These are phyloP conservation scores for Setaria viridis DNA, from an alignment of 202 grass and related monocot species.

Conservation along the genomic window DNA sequence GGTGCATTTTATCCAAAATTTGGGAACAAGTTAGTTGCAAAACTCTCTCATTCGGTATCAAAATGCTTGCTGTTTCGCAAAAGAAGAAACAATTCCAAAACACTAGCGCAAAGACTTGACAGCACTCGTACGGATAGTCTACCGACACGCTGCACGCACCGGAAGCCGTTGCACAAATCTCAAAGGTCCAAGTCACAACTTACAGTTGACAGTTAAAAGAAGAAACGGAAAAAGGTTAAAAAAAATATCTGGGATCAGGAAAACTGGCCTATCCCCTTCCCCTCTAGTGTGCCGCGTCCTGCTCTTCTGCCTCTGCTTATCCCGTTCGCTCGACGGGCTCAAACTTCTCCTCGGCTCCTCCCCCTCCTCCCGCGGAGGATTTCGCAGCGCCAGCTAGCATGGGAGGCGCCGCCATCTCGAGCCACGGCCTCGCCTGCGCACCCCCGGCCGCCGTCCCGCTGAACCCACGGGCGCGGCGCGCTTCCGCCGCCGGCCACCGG, in stretches of 20 bases:
- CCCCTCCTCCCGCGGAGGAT: not conserved
- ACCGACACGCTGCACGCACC: no score
- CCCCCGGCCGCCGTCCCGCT: constrained; percentile 11
- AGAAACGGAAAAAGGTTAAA: not conserved
- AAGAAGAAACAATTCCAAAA: no score
- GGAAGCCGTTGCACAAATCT: not conserved
- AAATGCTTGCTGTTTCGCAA: no score
- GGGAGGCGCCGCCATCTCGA: constrained; percentile 45
- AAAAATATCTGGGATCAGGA: not conserved
- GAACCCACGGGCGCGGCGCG: constrained; percentile 14
- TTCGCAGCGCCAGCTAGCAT: constrained; percentile 17
- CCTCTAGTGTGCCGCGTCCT: not conserved
- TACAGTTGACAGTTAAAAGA: not conserved
- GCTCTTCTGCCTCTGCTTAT: constrained; percentile 31
- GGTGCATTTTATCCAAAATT: no score
- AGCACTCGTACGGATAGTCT: no score
- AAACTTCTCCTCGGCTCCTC: not conserved
- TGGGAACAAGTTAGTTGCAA: not conserved
- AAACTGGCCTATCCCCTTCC: constrained; percentile 44
- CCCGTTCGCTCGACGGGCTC: constrained; percentile 19
- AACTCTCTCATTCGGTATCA: not conserved
- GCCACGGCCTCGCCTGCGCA: constrained; percentile 45
- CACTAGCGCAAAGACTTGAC: no score
- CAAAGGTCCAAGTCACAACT: not conserved
- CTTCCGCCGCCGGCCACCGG: not conserved